These are phyloP conservation scores for Syzygium aromaticum DNA, from an alignment of 345 rosid species.

Conservation along the genomic window DNA sequence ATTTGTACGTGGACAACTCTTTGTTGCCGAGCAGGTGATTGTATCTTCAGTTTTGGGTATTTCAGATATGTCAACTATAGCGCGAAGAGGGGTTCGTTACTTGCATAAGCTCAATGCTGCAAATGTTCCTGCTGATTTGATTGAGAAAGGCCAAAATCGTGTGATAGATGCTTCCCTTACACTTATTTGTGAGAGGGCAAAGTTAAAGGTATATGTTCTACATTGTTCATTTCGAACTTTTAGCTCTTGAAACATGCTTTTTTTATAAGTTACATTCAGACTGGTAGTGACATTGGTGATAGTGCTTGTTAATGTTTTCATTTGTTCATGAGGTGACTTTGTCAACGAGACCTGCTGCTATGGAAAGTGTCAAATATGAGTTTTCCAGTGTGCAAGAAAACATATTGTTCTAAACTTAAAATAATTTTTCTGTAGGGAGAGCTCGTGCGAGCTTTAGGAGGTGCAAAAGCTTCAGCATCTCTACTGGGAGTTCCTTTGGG, in stretches of 20 bases:
- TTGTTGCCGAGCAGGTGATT: background rate
- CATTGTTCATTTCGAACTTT: background rate
- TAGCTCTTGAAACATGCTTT: background rate
- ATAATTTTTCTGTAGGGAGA: constrained; percentile 48
- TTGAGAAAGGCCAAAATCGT: constrained; percentile 77
- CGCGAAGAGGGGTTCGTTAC: constrained; percentile 50
- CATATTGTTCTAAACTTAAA: background rate
- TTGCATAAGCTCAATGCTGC: constrained; percentile 48
- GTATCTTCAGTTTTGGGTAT: background rate
- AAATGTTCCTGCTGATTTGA: constrained; percentile 47
- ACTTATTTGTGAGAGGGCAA: constrained; percentile 94
- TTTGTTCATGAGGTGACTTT: background rate
- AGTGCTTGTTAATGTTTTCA: background rate
- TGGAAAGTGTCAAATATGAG: background rate
- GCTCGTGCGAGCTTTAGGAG: constrained; percentile 81
- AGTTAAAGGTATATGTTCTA: constrained; percentile 54
- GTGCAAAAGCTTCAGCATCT: constrained; percentile 57
- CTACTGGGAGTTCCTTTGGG: constrained; percentile 96
- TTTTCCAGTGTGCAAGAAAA: background rate
- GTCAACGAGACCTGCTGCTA: background rate
- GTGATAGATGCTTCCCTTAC: constrained; percentile 96
- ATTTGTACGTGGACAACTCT: background rate
- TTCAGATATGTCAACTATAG: constrained; percentile 44
- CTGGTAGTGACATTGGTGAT: background rate
- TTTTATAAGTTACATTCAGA: background rate